phyloP scores from a whole-genome alignment of 495 filamentous ascomycete genomes.

The Cercophora sp. region DNA sequence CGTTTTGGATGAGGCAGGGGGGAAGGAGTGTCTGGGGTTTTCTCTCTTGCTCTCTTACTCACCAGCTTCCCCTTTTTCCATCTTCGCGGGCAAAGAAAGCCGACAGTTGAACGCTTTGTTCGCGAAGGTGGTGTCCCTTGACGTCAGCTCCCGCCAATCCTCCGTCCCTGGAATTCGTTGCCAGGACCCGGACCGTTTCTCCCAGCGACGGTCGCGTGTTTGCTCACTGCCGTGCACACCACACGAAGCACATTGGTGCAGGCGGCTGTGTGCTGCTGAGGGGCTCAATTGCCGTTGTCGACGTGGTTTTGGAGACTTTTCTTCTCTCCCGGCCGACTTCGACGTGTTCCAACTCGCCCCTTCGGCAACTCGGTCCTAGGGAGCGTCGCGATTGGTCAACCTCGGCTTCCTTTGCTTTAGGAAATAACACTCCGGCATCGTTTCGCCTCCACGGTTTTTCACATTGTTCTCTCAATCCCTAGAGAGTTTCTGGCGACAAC shows the following conservation, averaged over 20 bases:
- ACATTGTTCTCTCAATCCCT: too few species aligned
- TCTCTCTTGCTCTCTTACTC: not conserved
- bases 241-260: too few species aligned
- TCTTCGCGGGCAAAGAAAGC: not conserved
- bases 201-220: not conserved
- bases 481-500: too few species aligned
- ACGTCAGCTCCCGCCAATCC: not conserved
- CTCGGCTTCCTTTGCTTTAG: not conserved
- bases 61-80: not conserved
- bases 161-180: not conserved
- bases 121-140: not conserved
- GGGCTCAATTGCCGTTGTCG: too few species aligned
- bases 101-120: not conserved
- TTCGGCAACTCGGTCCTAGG: not conserved
- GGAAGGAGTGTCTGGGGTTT: not conserved
- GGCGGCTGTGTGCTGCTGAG: too few species aligned
- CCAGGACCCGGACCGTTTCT: not conserved
- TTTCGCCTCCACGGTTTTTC: too few species aligned
- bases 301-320: too few species aligned
- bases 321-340: not conserved
- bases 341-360: not conserved
- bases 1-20: constrained; percentile 5
- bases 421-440: not conserved
- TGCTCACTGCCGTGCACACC: not conserved
- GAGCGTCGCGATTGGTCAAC: not conserved